Base-by-base conservation (phyloP, 257 asterid species). In the Nicotiana attenuata region DNA sequence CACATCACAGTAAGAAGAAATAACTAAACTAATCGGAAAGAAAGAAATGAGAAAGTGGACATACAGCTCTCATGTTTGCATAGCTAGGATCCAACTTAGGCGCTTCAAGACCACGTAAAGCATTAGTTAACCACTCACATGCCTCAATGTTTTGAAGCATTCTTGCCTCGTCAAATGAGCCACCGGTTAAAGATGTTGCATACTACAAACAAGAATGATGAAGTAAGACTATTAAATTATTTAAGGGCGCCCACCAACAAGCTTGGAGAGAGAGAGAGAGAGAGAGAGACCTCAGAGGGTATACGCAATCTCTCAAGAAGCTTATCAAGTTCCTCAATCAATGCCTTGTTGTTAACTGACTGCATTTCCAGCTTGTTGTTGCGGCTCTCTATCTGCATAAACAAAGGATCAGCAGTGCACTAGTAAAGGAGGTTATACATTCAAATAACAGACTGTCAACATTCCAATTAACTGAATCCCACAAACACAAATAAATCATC, bases 281-380 rank as follows among this genome's bases (percentile, higher is more conserved):
- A 45, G 65, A 80, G 78, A 82, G 85, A 53, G 76, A 96, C 98
- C 99, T 96, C 94, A 22, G 97, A 68, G 64, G 98, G 98, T 88
- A 93, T 94, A 71, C 85, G 86, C 84, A 96, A 83, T 87, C 90
- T 93, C 85, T 91, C 98, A 81, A 94, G 91, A 89, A 94, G 98
- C 90, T 89, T 94, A 79, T 96, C 98, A 53, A 96, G 99, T 86
- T 94, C 98, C 89, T 93, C 98, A 80, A 94, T 88, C 81, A 96
- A 86, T 33, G 91, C 81, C 88, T 91, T 96, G 88, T 96, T 96
- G 90, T 96, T 96, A 77, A 91, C 91, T 29, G 99, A 93, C 85
- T 94, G 98, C 98, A 92, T 89, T 90, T 96, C 99, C 88, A 96
- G 93, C 90, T 93, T 96, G 91, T 96, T 96, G 87, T 96, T 96